Conservation (phyloP, 306 rosid species). For the Crataegus laevigata region DNA sequence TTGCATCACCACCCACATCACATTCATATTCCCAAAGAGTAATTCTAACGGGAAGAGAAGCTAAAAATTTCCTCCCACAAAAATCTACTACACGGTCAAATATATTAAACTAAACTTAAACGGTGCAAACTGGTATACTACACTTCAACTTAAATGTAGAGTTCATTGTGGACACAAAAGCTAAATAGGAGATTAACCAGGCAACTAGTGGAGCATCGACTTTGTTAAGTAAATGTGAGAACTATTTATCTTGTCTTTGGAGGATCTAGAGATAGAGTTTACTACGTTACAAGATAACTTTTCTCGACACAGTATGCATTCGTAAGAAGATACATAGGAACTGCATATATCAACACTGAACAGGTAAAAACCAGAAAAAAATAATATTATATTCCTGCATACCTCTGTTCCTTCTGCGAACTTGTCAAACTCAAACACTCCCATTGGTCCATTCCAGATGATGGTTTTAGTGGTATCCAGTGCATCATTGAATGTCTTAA, state of each 20-base stretch:
- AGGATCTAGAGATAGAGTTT: not conserved
- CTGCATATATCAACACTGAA: not conserved
- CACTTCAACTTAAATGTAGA: not conserved
- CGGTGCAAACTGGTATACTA: not conserved
- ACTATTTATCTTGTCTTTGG: not conserved
- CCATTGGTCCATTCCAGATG: conserved; percentile 99
- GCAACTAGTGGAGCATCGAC: too few relatives aligned
- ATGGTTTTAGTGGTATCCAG: conserved; percentile 82
- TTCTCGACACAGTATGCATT: not conserved
- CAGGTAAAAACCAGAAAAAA: not conserved
- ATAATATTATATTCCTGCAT: conserved; percentile 15
- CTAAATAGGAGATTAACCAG: too few relatives aligned
- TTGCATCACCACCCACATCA: conserved; percentile 1
- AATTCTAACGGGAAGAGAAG: not conserved
- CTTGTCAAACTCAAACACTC: conserved; percentile 96
- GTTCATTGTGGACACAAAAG: too few relatives aligned
- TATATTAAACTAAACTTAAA: not conserved
- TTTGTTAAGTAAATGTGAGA: too few relatives aligned
- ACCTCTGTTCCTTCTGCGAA: conserved; percentile 97
- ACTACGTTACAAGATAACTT: not conserved
- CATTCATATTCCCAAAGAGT: not conserved
- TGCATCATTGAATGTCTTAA: conserved; percentile 75
- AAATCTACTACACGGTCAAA: not conserved
- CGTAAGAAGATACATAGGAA: not conserved
- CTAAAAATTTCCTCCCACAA: not conserved